Conservation (phyloP, 768 basidiomycete species). For the Macrolepiota fuliginosa region DNA sequence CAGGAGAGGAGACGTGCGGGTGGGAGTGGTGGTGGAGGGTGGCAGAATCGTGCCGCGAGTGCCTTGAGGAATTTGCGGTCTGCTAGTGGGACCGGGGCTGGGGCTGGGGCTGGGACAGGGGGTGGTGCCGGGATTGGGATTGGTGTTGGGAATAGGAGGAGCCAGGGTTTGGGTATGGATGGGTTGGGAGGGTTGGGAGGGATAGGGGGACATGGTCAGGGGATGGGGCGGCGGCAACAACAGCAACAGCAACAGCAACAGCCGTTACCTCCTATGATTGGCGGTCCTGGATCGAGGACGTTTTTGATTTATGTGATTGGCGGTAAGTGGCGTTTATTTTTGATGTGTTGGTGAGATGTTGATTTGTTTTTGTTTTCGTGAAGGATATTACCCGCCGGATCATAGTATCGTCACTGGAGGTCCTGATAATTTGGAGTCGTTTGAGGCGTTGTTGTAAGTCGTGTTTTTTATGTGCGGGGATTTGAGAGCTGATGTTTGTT, state of each 20-base stretch:
- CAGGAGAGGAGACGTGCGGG: neutral
- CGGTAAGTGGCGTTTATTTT: conserved; percentile 37
- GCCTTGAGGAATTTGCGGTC: conserved; percentile 55
- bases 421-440: conserved; percentile 68
- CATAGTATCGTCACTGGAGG: conserved; percentile 86
- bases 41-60: conserved; percentile 64
- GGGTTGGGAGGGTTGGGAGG: neutral
- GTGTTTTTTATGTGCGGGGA: conserved; percentile 11
- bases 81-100: conserved; percentile 16
- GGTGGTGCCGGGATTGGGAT: conserved; percentile 15
- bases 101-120: conserved; percentile 11
- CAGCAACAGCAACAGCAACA: conserved; percentile 14
- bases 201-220: conserved; percentile 23
- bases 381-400: conserved; percentile 90
- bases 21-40: conserved; percentile 26
- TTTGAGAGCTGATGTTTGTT: conserved; percentile 1
- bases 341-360: neutral
- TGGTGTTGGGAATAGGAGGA: conserved; percentile 5
- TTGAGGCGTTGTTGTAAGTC: conserved; percentile 73
- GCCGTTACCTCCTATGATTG: conserved; percentile 13
- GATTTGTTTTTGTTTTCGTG: conserved; percentile 8
- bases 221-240: conserved; percentile 9
- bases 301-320: conserved; percentile 92
- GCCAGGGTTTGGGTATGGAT: neutral
- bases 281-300: conserved; percentile 52